Conservation (phyloP, 768 basidiomycete species). For the Lenzites betulinus region DNA sequence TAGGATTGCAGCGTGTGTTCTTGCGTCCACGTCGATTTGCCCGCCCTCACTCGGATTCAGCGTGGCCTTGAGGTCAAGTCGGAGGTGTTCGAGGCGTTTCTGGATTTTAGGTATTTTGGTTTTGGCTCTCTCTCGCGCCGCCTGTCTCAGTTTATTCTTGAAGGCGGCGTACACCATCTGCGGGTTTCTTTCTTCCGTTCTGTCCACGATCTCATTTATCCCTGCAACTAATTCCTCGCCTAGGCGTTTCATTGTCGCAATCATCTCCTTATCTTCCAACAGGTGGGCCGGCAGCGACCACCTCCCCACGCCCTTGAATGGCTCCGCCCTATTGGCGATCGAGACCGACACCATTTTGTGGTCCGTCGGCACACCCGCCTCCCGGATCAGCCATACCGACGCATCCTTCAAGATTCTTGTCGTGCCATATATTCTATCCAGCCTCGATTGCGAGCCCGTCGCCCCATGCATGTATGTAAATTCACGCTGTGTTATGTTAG, state of each 20-base stretch:
- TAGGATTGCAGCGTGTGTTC: not conserved
- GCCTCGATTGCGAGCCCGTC: not conserved
- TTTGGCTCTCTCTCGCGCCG: not conserved
- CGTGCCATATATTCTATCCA: not conserved
- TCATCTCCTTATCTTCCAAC: not conserved
- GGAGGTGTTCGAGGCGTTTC: not conserved
- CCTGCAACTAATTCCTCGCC: not conserved
- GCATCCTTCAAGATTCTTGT: not conserved
- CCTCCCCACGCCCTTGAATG: slow-evolving; percentile 5
- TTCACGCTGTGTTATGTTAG: not conserved
- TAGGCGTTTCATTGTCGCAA: not conserved
- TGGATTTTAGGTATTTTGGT: not conserved
- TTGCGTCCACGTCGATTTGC: not conserved
- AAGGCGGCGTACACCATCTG: not conserved
- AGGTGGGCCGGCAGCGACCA: slow-evolving; percentile 4
- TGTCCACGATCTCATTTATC: not conserved
- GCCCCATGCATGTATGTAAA: not conserved
- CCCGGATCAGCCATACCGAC: not conserved
- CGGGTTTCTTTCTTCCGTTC: not conserved
- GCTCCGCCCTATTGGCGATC: not conserved
- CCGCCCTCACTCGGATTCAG: not conserved
- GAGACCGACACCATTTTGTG: slow-evolving; percentile 1
- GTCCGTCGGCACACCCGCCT: not conserved
- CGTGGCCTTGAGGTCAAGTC: not conserved
- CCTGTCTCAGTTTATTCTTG: not conserved